These are phyloP conservation scores for Aleurites moluccanus DNA, from an alignment of 441 rosid genomes.

Conservation along the genomic window DNA sequence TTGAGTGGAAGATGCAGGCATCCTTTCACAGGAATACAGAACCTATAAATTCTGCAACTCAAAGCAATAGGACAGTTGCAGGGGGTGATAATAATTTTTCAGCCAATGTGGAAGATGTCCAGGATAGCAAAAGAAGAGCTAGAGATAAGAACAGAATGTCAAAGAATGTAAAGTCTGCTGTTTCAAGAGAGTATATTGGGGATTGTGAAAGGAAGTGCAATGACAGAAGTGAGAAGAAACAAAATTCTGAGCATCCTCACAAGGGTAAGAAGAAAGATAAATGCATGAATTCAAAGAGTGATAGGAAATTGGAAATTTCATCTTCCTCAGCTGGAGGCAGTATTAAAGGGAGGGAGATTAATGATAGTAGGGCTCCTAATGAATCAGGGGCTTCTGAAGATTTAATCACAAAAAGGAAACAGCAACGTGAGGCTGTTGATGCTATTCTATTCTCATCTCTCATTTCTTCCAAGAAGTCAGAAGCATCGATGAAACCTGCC, in stretches of 20 bases:
- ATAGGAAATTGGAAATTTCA: conserved; percentile 33
- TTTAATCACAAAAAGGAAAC: conserved; percentile 61
- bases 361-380: conserved; percentile 34
- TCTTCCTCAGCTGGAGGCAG: conserved; percentile 35
- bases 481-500: conserved; percentile 36
- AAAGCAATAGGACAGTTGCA: conserved; percentile 22
- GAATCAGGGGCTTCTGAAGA: conserved; percentile 44
- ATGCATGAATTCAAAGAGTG: conserved; percentile 22
- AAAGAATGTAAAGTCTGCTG: conserved; percentile 28
- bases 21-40: conserved; percentile 32
- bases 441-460: conserved; percentile 83
- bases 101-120: conserved; percentile 32
- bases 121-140: conserved; percentile 35
- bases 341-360: conserved; percentile 32
- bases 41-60: conserved; percentile 20
- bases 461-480: conserved; percentile 71
- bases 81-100: conserved; percentile 29
- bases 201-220: conserved; percentile 34
- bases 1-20: conserved; percentile 31
- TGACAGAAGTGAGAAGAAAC: conserved; percentile 35
- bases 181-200: conserved; percentile 20
- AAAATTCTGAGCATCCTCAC: conserved; percentile 25
- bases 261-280: conserved; percentile 28
- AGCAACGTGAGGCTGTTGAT: conserved; percentile 86
- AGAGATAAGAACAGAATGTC: conserved; percentile 33